Base-by-base conservation (phyloP, 495 filamentous ascomycete species). In the Neurospora cerealis region DNA sequence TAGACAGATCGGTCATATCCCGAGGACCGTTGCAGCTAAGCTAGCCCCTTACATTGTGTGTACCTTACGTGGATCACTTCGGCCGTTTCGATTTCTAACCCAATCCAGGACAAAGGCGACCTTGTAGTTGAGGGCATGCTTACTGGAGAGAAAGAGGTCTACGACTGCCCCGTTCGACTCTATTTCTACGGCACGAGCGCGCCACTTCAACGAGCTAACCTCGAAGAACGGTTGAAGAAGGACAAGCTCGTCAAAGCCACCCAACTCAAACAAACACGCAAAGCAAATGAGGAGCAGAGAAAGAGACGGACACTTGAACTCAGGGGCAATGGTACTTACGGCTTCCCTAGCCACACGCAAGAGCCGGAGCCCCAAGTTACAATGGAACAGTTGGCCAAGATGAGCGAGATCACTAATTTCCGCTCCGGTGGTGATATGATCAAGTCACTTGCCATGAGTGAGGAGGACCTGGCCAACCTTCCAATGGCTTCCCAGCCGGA, bases 1-100 rank as follows among this genome's bases (percentile, higher is more conserved):
- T 28, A 79, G 73, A 4, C 94, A 97, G 77, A 92, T 97, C 73
- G 95, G 95, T 4, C 93, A 97, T 80, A 86, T 98, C 48, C 91
- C 92, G 3, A 83, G 88, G 17, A 79, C 72, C 0, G 78, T 93
- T 37, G 93, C 91, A 2, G 81, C 83, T 15, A 94, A 92, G 79
- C 83, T 98, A 34, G 91, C 93, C 0, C 87, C 86, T 2, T 94
- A 93, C 77, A 86, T 97, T 77, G 91, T 89, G 36, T 44, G 81
- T 79, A 62, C 70, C 24, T 28, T 28, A 28, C 24, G 2, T 28
- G 24, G 40, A 41, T 21, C 10, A 36, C 28, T 41, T 5, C 37
- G 54, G 4, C 13, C 8, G 9, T 44, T 32, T 60, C 10, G 5
- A 8, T 13, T 19, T 15, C 73, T 77, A 19, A 78, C 60, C 28